phyloP scores from a whole-genome alignment of 2,329 filamentous ascomycete species.

The Mycogone perniciosa region DNA sequence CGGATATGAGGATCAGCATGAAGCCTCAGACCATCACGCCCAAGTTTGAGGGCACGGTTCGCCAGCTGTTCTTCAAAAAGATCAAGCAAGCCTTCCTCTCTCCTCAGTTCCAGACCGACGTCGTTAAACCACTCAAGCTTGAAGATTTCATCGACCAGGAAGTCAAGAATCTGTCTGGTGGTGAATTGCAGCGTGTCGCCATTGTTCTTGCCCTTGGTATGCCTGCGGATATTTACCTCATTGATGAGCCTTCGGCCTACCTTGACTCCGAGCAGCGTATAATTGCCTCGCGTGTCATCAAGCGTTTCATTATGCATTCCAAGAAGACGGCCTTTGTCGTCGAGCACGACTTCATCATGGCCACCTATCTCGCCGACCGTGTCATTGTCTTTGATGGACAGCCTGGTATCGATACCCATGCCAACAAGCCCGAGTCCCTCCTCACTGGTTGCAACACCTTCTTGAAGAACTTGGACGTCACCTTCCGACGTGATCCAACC shows the following conservation, averaged over 20 bases:
- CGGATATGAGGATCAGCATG: constrained; percentile 96
- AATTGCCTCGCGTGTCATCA: constrained; percentile 93
- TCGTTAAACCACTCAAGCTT: constrained; percentile 98
- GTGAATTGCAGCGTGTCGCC: constrained; percentile 98
- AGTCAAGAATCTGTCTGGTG: constrained; percentile 97
- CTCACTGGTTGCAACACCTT: constrained; percentile 95
- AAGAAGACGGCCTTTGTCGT: constrained; percentile 99
- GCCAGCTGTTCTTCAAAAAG: constrained; percentile 98
- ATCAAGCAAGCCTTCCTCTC: constrained; percentile 95
- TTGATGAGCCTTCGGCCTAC: constrained; percentile 95
- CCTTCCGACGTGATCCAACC: constrained; percentile 94
- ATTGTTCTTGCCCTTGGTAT: constrained; percentile 95
- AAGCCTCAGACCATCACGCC: constrained; percentile 99
- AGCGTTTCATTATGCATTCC: constrained; percentile 99
- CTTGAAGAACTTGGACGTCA: constrained; percentile 93
- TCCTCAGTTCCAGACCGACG: constrained; percentile 98
- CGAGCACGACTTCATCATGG: constrained; percentile 99
- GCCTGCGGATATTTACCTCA: constrained; percentile 95
- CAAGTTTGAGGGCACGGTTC: constrained; percentile 94
- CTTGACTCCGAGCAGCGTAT: constrained; percentile 99
- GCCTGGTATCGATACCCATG: constrained; percentile 80
- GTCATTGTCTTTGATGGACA: constrained; percentile 98
- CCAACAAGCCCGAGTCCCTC: constrained; percentile 84
- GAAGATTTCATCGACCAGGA: constrained; percentile 99
- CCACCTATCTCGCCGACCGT: constrained; percentile 69